Percentiles rank a stretch among this genome's conserved stretches.
Conservation (phyloP, 371 early-diverging fungal genomes). For the Actinomortierella ambigua region DNA sequence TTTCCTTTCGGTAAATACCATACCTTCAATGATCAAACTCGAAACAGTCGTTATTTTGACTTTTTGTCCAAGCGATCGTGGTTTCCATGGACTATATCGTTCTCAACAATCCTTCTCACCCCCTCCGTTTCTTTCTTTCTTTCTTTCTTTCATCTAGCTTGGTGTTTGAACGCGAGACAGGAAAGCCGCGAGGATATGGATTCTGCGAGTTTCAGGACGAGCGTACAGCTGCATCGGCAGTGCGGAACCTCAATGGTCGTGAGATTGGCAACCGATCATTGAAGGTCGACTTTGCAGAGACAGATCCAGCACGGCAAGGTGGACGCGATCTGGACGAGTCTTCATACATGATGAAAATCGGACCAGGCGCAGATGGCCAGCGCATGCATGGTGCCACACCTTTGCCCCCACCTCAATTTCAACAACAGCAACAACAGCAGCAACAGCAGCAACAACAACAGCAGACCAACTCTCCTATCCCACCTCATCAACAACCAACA, state of each 20-base stretch:
- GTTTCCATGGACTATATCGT: background rate
- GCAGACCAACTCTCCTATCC: slow-evolving; percentile 17
- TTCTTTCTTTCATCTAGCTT: slow-evolving; percentile 50
- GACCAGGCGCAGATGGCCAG: slow-evolving; percentile 13
- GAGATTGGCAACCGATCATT: slow-evolving; percentile 83
- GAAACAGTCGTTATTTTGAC: background rate
- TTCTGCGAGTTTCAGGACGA: slow-evolving; percentile 85
- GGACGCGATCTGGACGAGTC: slow-evolving; percentile 40
- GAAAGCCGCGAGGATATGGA: slow-evolving; percentile 90
- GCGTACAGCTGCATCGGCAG: slow-evolving; percentile 32
- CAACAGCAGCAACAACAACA: slow-evolving; percentile 46
- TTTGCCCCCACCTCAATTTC: slow-evolving; percentile 14
- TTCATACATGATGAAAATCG: slow-evolving; percentile 24
- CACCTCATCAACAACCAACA: slow-evolving; percentile 7
- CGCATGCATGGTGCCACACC: slow-evolving; percentile 12
- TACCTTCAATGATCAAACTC: background rate
- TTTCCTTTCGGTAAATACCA: slow-evolving; percentile 72
- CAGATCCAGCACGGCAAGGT: slow-evolving; percentile 49
- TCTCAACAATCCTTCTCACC: too few relatives aligned
- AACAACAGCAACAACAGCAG: slow-evolving; percentile 30
- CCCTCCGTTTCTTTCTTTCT: too few relatives aligned
- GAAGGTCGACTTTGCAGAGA: slow-evolving; percentile 86
- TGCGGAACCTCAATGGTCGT: slow-evolving; percentile 67
- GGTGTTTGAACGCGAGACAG: slow-evolving; percentile 87
- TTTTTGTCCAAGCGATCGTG: background rate